Conservation (phyloP, 2,329 filamentous ascomycete genomes). For the Didymella arachidicola region DNA sequence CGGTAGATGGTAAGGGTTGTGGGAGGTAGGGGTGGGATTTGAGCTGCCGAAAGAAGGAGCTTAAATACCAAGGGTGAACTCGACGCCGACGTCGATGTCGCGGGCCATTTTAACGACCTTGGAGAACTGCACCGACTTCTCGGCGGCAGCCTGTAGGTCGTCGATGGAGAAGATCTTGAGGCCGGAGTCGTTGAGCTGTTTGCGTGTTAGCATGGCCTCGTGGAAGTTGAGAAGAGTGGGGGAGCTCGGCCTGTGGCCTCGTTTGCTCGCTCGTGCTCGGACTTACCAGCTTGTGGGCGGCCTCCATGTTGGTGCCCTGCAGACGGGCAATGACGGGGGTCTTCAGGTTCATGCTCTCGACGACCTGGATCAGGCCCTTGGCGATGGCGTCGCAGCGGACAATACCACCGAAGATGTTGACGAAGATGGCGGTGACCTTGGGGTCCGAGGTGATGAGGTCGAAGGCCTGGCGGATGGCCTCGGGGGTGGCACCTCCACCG, state of each 20-base stretch:
- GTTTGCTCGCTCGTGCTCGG: neutral
- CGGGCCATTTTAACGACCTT: conserved; percentile 99
- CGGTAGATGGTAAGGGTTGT: no score
- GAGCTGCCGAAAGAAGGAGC: conserved; percentile 20
- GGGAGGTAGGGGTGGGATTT: no score
- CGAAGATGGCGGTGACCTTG: conserved; percentile 98
- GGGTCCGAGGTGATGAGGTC: conserved; percentile 98
- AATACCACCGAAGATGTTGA: conserved; percentile 99
- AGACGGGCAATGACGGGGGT: conserved; percentile 96
- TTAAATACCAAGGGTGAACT: conserved; percentile 75
- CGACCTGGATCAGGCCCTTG: conserved; percentile 93
- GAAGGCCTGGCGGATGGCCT: conserved; percentile 96
- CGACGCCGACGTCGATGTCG: conserved; percentile 93
- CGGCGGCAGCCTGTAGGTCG: conserved; percentile 93
- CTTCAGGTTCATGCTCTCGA: conserved; percentile 92
- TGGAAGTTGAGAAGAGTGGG: neutral
- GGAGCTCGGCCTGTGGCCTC: neutral
- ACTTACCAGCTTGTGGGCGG: conserved; percentile 79
- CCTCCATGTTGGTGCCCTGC: conserved; percentile 98
- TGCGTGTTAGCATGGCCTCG: conserved; percentile 19
- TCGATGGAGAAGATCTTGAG: conserved; percentile 99
- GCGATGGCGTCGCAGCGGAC: conserved; percentile 98
- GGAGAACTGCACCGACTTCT: conserved; percentile 98
- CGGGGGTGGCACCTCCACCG: conserved; percentile 94
- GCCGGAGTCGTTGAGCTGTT: conserved; percentile 88